phyloP scores from a whole-genome alignment of 139 green algal genomes.

The Chlamydomonas asymmetrica region DNA sequence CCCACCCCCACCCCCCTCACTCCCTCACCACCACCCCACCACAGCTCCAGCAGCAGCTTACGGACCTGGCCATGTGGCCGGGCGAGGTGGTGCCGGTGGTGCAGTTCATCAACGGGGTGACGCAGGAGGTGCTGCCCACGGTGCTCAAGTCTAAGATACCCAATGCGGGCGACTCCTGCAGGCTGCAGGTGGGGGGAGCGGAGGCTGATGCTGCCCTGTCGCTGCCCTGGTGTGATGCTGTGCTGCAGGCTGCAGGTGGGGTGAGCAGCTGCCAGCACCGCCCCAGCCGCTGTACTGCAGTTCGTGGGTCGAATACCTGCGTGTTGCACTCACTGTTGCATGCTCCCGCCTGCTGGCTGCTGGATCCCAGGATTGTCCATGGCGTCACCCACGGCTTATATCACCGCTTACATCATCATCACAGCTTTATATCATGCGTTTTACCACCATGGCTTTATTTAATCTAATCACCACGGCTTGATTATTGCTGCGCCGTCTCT shows the following conservation, averaged over 20 bases:
- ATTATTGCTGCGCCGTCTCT: no score
- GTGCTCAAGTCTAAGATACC: conserved; percentile 48
- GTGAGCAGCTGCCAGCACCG: no score
- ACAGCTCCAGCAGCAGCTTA: not conserved
- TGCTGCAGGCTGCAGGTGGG: no score
- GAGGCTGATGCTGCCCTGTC: no score
- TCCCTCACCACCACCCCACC: not conserved
- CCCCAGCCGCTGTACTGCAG: no score
- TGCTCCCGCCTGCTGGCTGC: not conserved
- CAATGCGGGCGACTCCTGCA: conserved; percentile 35
- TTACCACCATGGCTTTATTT: no score
- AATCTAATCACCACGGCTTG: no score
- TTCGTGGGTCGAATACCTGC: not conserved
- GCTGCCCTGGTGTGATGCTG: no score
- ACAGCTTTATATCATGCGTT: no score
- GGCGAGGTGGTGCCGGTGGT: conserved; percentile 50
- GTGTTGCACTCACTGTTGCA: not conserved
- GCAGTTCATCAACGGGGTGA: conserved; percentile 55
- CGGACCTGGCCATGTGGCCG: conserved; percentile 9
- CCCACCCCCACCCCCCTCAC: not conserved
- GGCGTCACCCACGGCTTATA: no score
- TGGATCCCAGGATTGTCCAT: not conserved
- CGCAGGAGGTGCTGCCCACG: conserved; percentile 41
- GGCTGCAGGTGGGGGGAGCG: conserved; percentile 48
- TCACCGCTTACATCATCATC: no score